Evolutionary conservation across 2,329 filamentous ascomycete species (phyloP), one percentile per base, ranked within the genome.

Genomic region (Raffaelea ambrosiae): DNA sequence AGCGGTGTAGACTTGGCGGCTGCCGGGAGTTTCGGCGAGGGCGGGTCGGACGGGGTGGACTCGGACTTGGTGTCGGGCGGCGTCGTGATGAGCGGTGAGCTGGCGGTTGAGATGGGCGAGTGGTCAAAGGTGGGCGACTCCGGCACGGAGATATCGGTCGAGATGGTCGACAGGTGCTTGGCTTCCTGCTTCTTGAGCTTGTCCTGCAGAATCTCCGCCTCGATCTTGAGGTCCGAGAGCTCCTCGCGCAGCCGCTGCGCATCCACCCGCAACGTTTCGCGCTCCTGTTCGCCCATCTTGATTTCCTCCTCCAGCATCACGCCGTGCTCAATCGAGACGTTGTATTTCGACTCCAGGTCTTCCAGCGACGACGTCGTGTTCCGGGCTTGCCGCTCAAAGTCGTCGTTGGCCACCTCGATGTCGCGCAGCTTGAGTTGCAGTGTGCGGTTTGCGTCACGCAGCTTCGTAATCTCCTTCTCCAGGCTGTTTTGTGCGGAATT

Each of bases 281-380:
- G 81, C 66, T 98, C 93, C 66, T 94, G 86, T 61, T 98, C 93
- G 42, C 88, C 88, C 40, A 81, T 77, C 67, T 85, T 91, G 60
- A 97, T 86, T 65, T 97, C 93, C 64, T 96, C 90, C 63, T 98
- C 93, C 68, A 96, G 79, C 76, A 98, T 81, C 22, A 98, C 93
- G 10, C 78, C 83, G 47, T 91, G 77, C 69, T 98, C 93, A 57
- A 98, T 94, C 4, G 90, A 81, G 48, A 94, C 80, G 63, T 96
- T 97, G 67, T 93, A 96, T 67, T 97, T 98, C 53, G 86, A 91
- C 68, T 98, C 93, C 65, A 98, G 75, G 62, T 98, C 93, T 68
- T 98, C 93, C 53, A 97, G 79, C 44, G 91, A 96, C 40, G 90
- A 96, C 33, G 88, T 90, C 23, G 91, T 96, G 66, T 96, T 93